Percentiles rank a stretch among this genome's conserved stretches.
Evolutionary conservation across 768 basidiomycete species (phyloP).

Genomic region (Mrakia gelida): DNA sequence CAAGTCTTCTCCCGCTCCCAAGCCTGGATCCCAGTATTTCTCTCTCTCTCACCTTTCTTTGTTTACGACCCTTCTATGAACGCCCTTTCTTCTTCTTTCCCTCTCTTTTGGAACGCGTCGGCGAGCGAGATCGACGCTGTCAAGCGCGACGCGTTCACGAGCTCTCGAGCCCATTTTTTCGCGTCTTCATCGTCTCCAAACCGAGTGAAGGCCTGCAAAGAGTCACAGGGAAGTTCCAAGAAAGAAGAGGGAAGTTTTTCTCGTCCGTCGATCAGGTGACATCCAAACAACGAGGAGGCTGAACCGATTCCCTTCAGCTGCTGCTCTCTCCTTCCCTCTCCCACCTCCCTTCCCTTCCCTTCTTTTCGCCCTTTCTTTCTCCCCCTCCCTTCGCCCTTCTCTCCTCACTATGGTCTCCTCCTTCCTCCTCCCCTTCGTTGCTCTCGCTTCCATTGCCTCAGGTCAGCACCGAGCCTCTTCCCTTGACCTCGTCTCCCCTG

Average conservation of each 20-base stretch:
- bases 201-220: too few relatives aligned
- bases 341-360: not conserved
- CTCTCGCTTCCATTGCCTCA: not conserved
- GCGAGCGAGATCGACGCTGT: not conserved
- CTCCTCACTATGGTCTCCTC: not conserved
- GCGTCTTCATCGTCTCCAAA: too few relatives aligned
- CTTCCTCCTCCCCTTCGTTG: constrained; percentile 1
- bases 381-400: not conserved
- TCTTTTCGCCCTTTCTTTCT: not conserved
- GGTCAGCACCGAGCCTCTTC: not conserved
- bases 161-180: too few relatives aligned
- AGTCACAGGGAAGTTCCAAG: too few relatives aligned
- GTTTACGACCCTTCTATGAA: not conserved
- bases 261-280: not conserved
- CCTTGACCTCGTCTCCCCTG: not conserved
- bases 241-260: not conserved
- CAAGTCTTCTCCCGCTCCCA: not conserved
- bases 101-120: not conserved
- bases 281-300: not conserved
- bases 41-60: not conserved
- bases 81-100: not conserved
- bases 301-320: not conserved
- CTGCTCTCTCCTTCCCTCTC: not conserved
- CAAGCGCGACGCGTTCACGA: too few relatives aligned
- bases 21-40: not conserved